These are phyloP conservation scores for Ogataea pini DNA, from an alignment of 805 yeast genomes.

Conservation along the genomic window DNA sequence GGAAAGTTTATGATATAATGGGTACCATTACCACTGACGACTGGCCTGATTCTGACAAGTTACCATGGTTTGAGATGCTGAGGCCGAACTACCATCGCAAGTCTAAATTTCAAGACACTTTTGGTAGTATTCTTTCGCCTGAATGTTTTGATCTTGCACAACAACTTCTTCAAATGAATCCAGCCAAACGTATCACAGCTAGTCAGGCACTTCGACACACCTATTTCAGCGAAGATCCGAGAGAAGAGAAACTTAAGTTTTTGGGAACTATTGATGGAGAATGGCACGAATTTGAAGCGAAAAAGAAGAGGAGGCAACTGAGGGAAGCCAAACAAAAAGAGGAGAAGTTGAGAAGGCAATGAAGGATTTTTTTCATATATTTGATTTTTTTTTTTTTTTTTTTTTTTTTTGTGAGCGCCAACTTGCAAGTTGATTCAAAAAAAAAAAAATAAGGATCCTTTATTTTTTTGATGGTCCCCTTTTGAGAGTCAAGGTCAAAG, in stretches of 20 bases:
- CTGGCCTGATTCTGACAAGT: slow-evolving; percentile 77
- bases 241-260: slow-evolving; percentile 57
- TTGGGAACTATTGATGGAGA: slow-evolving; percentile 69
- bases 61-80: slow-evolving; percentile 93
- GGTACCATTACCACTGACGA: slow-evolving; percentile 75
- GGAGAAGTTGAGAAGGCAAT: slow-evolving; percentile 9
- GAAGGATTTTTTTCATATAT: too few species aligned
- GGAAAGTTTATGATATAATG: slow-evolving; percentile 75
- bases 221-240: slow-evolving; percentile 73
- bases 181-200: slow-evolving; percentile 66
- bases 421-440: not conserved
- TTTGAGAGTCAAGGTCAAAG: not conserved
- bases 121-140: slow-evolving; percentile 44
- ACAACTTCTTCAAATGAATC: slow-evolving; percentile 66
- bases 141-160: slow-evolving; percentile 65
- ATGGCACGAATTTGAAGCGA: slow-evolving; percentile 97
- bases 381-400: slow-evolving; percentile 1
- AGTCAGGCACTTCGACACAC: slow-evolving; percentile 64
- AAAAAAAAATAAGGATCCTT: not conserved
- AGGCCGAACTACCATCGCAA: slow-evolving; percentile 51
- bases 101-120: slow-evolving; percentile 43
- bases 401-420: slow-evolving; percentile 1
- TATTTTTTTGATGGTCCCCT: not conserved
- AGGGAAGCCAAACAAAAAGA: slow-evolving; percentile 28
- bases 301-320: slow-evolving; percentile 58